Conservation (phyloP, 345 rosid species). For the Turritis glabra region DNA sequence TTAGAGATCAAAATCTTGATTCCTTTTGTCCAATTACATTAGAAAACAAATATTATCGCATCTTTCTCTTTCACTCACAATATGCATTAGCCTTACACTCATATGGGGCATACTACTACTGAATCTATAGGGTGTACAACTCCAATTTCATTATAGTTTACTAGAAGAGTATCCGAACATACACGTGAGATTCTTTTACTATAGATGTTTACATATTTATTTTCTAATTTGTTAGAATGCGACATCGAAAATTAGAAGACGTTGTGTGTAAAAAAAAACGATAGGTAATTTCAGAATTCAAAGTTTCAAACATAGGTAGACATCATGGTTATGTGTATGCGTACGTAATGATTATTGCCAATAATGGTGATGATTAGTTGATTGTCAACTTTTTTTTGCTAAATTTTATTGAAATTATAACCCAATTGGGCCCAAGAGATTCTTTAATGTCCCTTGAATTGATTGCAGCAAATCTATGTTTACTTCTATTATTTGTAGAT, state of each 20-base stretch:
- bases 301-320: neutral
- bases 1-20: slow-evolving; percentile 5
- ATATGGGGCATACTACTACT: neutral
- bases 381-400: slow-evolving; percentile 19
- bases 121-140: neutral
- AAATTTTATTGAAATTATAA: neutral
- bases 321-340: slow-evolving; percentile 15
- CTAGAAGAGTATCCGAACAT: neutral
- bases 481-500: neutral
- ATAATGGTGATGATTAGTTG: slow-evolving; percentile 26
- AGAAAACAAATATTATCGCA: neutral
- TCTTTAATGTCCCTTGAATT: slow-evolving; percentile 4
- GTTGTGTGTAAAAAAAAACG: neutral
- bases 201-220: neutral
- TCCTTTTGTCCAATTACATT: neutral
- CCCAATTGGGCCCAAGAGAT: slow-evolving; percentile 2
- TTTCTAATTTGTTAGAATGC: neutral
- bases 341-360: slow-evolving; percentile 6
- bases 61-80: slow-evolving; percentile 15
- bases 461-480: neutral
- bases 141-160: neutral
- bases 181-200: neutral
- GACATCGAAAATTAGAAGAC: too few relatives aligned
- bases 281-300: neutral
- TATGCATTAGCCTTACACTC: neutral